Base-by-base conservation (phyloP, 495 filamentous ascomycete genomes). In the Aspergillus egyptiacus region DNA sequence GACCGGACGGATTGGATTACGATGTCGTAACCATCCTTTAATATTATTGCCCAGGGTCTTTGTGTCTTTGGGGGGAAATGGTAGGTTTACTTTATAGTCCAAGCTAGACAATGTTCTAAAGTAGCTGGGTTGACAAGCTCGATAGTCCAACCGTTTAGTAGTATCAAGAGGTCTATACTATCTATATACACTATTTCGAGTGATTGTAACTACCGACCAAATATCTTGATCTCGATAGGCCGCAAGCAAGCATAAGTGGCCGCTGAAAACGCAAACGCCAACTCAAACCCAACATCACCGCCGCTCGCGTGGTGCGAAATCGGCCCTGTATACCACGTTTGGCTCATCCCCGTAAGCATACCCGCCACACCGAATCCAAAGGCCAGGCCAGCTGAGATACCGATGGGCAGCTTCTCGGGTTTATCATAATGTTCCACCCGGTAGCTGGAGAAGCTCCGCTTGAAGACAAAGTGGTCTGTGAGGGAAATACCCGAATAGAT, bases 391-490 rank as follows among this genome's bases (percentile, higher is more conserved):
- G 87, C 87, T 1, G 87, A 84, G 43, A 83, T 71, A n/a, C 87
- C 86, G 2, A 80, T 72, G 0, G 88, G 87, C 0, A 94, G 76
- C 41, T 74, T 75, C 6, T 63, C 38, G 4, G 74, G 75, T 25
- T 77, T 69, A 41, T 80, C 72, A 60, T 89, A 90, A 48, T 74
- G 66, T 46, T 81, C 78, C 1, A 77, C 67, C 17, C 57, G 46
- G 64, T 91, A 91, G n/a, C 77, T 80, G 2, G 39, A 19, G 61
- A 84, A 77, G 2, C 81, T 80, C 28, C 80, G 76, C 58, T 79
- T 81, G 75, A 86, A 91, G 63, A 90, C 45, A 62, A 89, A 84
- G 69, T 94, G 87, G 51, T 94, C 88, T 6, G 75, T 67, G 22
- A 90, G 60, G 3, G 80, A 68, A 55, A 94, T 79, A 44, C 79